phyloP scores from a whole-genome alignment of 2,329 filamentous ascomycete genomes.

The Alternaria atra region DNA sequence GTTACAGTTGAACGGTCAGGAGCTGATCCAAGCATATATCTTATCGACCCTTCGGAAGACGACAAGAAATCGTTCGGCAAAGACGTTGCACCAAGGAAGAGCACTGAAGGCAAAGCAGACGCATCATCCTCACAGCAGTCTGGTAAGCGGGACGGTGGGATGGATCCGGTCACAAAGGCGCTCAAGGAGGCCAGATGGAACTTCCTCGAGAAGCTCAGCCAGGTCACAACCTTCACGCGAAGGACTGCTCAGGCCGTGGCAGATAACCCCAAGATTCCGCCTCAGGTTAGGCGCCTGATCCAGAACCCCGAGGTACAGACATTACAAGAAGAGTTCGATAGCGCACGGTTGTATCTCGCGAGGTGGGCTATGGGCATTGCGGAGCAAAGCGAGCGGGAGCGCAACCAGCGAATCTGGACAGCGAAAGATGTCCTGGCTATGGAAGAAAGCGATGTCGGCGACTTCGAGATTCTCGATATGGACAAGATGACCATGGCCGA shows the following conservation, averaged over 20 bases:
- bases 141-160: conserved; percentile 70
- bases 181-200: conserved; percentile 97
- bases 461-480: conserved; percentile 91
- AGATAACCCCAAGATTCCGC: conserved; percentile 90
- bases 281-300: conserved; percentile 84
- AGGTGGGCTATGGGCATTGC: conserved; percentile 99
- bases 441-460: conserved; percentile 92
- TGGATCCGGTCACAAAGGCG: conserved; percentile 93
- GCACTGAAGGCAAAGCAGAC: conserved; percentile 36
- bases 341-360: conserved; percentile 90
- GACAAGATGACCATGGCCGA: conserved; percentile 80
- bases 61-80: conserved; percentile 83
- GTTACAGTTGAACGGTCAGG: conserved; percentile 82
- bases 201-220: conserved; percentile 94
- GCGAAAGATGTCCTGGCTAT: conserved; percentile 90
- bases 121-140: conserved; percentile 36
- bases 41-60: conserved; percentile 86
- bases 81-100: conserved; percentile 57
- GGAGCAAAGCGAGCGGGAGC: conserved; percentile 91
- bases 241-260: conserved; percentile 90
- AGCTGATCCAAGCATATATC: conserved; percentile 88
- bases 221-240: conserved; percentile 94
- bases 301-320: conserved; percentile 94
- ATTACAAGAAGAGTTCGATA: conserved; percentile 96
- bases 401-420: conserved; percentile 88